Conservation (phyloP, 108 stramenopile species). For the Nitzschia putrida region DNA sequence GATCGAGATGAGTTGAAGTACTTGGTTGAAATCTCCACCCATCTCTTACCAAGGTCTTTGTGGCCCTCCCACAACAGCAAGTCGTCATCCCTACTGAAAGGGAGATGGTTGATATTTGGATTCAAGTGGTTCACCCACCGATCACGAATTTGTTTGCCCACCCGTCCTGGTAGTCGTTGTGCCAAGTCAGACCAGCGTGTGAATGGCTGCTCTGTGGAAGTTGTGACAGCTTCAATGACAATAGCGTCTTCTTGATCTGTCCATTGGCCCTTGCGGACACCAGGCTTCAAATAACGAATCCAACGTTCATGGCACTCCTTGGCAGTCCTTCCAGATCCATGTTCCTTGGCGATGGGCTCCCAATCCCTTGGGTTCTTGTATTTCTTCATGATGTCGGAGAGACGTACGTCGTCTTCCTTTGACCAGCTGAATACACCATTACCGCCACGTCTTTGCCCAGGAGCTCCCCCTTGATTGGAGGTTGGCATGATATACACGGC, state of each 20-base stretch:
- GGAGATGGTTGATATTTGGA: constrained; percentile 81
- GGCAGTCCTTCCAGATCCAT: constrained; percentile 52
- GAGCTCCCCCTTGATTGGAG: constrained; percentile 17
- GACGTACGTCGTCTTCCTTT: constrained; percentile 71
- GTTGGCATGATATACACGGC: constrained; percentile 54
- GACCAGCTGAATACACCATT: constrained; percentile 60
- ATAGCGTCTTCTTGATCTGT: constrained; percentile 81
- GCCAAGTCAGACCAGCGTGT: constrained; percentile 88
- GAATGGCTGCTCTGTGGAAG: constrained; percentile 76
- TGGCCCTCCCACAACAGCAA: constrained; percentile 82
- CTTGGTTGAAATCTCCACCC: constrained; percentile 88
- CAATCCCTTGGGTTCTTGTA: constrained; percentile 83
- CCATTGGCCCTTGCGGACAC: constrained; percentile 83
- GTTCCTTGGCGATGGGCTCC: constrained; percentile 85
- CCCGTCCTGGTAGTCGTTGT: constrained; percentile 78
- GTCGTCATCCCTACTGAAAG: constrained; percentile 79
- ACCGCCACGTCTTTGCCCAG: constrained; percentile 21
- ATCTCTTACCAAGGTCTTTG: constrained; percentile 74
- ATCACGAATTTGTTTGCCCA: constrained; percentile 88
- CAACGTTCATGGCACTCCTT: constrained; percentile 85
- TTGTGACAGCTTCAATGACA: constrained; percentile 76
- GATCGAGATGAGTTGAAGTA: constrained; percentile 73
- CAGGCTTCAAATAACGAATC: constrained; percentile 83
- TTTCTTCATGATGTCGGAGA: constrained; percentile 83
- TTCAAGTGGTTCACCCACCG: constrained; percentile 92